Percentiles rank a stretch among this genome's conserved stretches.
Conservation (phyloP, 345 rosid species). For the Triadica sebifera region DNA sequence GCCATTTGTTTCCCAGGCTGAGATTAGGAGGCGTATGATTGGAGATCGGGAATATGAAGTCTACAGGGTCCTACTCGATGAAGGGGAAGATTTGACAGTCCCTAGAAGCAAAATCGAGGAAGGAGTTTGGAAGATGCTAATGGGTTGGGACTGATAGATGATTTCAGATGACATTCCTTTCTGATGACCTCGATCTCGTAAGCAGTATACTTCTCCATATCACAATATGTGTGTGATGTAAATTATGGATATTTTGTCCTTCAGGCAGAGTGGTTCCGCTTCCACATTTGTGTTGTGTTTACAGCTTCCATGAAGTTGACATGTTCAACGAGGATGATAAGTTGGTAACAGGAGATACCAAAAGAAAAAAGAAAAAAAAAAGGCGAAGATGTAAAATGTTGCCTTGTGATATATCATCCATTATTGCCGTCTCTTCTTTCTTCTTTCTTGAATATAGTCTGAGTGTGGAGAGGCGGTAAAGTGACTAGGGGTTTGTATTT, state of each 20-base stretch:
- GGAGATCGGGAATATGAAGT: conserved; percentile 92
- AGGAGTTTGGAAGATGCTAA: conserved; percentile 78
- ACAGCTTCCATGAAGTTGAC: neutral
- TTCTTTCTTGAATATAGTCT: neutral
- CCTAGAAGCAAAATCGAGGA: conserved; percentile 58
- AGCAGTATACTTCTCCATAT: neutral
- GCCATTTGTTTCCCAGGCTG: conserved; percentile 54
- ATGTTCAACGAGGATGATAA: neutral
- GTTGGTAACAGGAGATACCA: neutral
- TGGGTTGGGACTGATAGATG: conserved; percentile 75
- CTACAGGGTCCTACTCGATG: conserved; percentile 75
- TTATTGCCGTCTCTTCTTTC: neutral
- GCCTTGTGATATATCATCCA: neutral
- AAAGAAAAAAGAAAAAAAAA: neutral
- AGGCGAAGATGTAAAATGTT: neutral
- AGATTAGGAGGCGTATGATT: conserved; percentile 65
- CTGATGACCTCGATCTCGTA: neutral
- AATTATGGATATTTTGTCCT: conserved; percentile 6
- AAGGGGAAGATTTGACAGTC: conserved; percentile 55
- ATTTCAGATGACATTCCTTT: neutral
- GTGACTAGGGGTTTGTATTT: neutral
- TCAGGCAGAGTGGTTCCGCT: conserved; percentile 2
- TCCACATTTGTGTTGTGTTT: neutral
- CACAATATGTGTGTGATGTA: neutral
- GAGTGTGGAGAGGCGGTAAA: neutral